Percentiles rank a stretch among this genome's conserved stretches.
Evolutionary conservation across 2,329 filamentous ascomycete genomes (phyloP).

Genomic region (Fusarium irregulare): DNA sequence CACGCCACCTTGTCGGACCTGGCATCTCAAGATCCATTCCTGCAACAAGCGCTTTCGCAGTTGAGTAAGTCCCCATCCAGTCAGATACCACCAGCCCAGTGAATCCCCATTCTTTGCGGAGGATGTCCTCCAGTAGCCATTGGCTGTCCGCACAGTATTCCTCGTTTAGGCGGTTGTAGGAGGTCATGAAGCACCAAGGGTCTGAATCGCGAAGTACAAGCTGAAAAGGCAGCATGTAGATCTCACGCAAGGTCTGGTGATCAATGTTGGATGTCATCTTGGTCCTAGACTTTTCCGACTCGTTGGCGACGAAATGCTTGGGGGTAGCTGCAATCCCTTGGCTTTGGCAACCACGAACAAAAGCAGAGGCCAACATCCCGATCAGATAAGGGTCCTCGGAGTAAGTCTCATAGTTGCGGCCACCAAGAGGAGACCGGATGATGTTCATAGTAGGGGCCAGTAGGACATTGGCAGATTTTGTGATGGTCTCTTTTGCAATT

Average conservation of each 20-base stretch:
- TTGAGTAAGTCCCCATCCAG: constrained; percentile 18
- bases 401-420: constrained; percentile 15
- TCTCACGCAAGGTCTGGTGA: constrained; percentile 3
- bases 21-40: constrained; percentile 18
- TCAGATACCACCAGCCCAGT: background rate
- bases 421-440: constrained; percentile 10
- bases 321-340: constrained; percentile 10
- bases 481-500: constrained; percentile 4
- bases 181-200: constrained; percentile 21
- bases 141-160: background rate
- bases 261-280: constrained; percentile 19
- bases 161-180: background rate
- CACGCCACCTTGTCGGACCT: constrained; percentile 2
- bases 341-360: constrained; percentile 8
- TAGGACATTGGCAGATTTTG: constrained; percentile 13
- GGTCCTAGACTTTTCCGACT: constrained; percentile 2
- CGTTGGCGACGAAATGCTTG: constrained; percentile 18
- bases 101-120: constrained; percentile 7
- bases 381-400: constrained; percentile 5
- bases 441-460: constrained; percentile 11
- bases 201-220: constrained; percentile 9
- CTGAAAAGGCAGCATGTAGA: constrained; percentile 12
- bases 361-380: constrained; percentile 2
- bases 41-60: background rate
- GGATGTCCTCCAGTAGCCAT: background rate